phyloP scores from a whole-genome alignment of 371 early-diverging fungal genomes.

The Mortierella sp. region DNA sequence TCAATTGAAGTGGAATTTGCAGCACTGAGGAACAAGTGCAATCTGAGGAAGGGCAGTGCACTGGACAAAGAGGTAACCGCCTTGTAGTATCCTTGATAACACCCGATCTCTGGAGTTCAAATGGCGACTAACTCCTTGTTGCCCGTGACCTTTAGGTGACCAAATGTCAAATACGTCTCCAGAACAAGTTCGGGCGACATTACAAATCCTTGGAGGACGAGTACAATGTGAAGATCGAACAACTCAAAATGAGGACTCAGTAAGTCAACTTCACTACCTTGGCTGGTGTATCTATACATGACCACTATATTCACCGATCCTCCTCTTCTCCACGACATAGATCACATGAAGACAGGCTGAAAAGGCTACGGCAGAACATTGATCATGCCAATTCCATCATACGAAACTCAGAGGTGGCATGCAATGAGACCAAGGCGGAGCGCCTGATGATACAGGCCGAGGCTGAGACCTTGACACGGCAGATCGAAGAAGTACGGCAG shows the following conservation, averaged over 20 bases:
- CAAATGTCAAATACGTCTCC: conserved; percentile 15
- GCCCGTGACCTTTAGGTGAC: conserved; percentile 7
- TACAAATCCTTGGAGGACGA: not conserved
- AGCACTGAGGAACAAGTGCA: conserved; percentile 11
- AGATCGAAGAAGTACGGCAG: conserved; percentile 19
- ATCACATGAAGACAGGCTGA: conserved; percentile 9
- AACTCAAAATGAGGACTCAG: not conserved
- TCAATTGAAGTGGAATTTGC: conserved; percentile 40
- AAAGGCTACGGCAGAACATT: conserved; percentile 5
- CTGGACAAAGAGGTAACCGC: conserved; percentile 27
- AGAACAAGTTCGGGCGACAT: conserved; percentile 11
- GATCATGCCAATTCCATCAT: conserved; percentile 5
- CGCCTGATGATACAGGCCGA: conserved; percentile 1
- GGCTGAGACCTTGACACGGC: not conserved
- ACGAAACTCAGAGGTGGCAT: conserved; percentile 10
- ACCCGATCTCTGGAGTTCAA: too few species aligned
- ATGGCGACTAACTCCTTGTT: not conserved
- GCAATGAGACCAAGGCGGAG: conserved; percentile 9
- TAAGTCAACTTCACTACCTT: too few species aligned
- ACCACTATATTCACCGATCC: too few species aligned
- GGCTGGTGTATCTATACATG: too few species aligned
- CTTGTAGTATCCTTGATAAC: too few species aligned
- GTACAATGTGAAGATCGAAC: conserved; percentile 12
- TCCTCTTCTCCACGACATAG: conserved; percentile 11
- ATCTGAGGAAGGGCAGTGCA: conserved; percentile 24